phyloP scores from a whole-genome alignment of 2,329 filamentous ascomycete genomes.

The Pseudomassariella vexata region DNA sequence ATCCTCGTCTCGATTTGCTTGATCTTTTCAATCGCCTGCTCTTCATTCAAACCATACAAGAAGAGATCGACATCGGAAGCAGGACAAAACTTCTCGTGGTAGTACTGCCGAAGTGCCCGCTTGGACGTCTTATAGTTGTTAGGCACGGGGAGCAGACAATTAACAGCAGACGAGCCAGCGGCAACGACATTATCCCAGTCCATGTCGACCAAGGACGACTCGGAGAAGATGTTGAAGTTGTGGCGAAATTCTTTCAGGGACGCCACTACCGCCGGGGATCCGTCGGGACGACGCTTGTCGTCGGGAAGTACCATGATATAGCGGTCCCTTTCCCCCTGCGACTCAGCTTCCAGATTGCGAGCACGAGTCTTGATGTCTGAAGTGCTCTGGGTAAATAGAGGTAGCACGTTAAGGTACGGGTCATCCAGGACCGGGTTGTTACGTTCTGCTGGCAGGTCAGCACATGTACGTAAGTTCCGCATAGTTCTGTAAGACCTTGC shows the following conservation, averaged over 20 bases:
- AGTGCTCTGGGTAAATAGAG: slow-evolving; percentile 56
- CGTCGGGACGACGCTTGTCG: slow-evolving; percentile 55
- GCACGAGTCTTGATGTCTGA: slow-evolving; percentile 55
- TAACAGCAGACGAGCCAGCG: slow-evolving; percentile 76
- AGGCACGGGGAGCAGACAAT: slow-evolving; percentile 68
- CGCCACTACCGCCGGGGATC: slow-evolving; percentile 61
- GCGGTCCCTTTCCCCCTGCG: slow-evolving; percentile 51
- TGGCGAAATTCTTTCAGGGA: slow-evolving; percentile 65
- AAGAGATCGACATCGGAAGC: slow-evolving; percentile 87
- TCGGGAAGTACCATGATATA: slow-evolving; percentile 66
- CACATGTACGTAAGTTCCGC: no score
- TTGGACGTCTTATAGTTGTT: slow-evolving; percentile 56
- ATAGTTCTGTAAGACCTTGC: no score
- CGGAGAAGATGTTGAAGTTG: slow-evolving; percentile 79
- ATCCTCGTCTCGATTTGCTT: slow-evolving; percentile 72
- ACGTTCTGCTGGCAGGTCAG: no score
- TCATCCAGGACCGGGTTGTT: slow-evolving; percentile 51
- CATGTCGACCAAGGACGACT: slow-evolving; percentile 68
- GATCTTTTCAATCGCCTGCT: slow-evolving; percentile 77
- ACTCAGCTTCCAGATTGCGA: slow-evolving; percentile 52
- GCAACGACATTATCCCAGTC: slow-evolving; percentile 80
- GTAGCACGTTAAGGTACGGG: slow-evolving; percentile 56
- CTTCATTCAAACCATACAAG: slow-evolving; percentile 71
- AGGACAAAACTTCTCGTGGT: slow-evolving; percentile 74
- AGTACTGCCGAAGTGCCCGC: slow-evolving; percentile 63